Percentiles rank a stretch among this genome's conserved stretches.
Evolutionary conservation across 306 rosid genomes (phyloP).

Genomic region (Alnus glutinosa): DNA sequence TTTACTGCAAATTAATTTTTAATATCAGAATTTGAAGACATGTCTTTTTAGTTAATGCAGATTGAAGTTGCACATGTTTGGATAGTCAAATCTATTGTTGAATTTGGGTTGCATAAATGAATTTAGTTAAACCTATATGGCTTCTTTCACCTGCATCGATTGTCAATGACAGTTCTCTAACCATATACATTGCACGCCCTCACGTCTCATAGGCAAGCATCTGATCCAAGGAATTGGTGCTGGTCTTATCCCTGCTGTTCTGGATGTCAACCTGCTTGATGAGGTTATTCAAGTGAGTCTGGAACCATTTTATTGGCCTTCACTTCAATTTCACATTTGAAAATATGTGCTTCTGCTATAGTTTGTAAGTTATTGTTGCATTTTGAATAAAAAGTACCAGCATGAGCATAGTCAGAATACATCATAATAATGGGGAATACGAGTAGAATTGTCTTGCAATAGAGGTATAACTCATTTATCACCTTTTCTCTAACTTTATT

Average conservation of each 20-base stretch:
- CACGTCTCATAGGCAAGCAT: constrained; percentile 57
- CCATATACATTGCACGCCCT: constrained; percentile 4
- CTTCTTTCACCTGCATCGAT: neutral
- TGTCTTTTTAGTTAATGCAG: constrained; percentile 1
- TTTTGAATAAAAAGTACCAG: neutral
- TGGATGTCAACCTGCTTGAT: constrained; percentile 61
- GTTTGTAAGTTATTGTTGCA: neutral
- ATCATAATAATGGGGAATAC: neutral
- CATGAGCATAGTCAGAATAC: neutral
- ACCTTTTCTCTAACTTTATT: neutral
- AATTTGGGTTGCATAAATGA: neutral
- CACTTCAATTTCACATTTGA: neutral
- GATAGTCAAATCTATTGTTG: constrained; percentile 42
- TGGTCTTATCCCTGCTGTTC: constrained; percentile 53
- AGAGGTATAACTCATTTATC: neutral
- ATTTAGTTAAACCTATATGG: neutral
- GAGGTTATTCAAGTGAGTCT: constrained; percentile 65
- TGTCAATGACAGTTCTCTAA: constrained; percentile 10
- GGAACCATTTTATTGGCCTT: neutral
- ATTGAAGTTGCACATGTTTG: constrained; percentile 12
- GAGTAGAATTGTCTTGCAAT: neutral
- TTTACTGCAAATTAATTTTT: neutral
- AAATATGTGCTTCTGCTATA: neutral
- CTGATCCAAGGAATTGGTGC: constrained; percentile 83
- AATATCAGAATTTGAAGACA: neutral